Base-by-base conservation (phyloP, 2,329 filamentous ascomycete genomes). In the Raffaelea arxii region DNA sequence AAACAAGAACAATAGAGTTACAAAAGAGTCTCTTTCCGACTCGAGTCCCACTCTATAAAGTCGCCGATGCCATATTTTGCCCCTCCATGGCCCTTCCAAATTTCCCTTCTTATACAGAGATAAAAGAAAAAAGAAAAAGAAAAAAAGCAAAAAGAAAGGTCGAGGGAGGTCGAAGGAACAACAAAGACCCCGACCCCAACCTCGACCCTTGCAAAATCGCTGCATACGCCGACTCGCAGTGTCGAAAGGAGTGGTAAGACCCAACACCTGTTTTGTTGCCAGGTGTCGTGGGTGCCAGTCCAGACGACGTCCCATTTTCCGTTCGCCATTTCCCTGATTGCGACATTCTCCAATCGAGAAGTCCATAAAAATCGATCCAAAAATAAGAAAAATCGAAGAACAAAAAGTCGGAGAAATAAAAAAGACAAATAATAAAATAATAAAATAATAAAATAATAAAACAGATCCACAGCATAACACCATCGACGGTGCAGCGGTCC, bases 71-170 rank as follows among this genome's bases (percentile, higher is more conserved):
- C 16, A 36, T 36, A 36, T 36, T 36, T 36, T 9, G 27, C 10
- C 27, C 16, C 16, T 9, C 27, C 14, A n/a, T 18, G 16, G 32
- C 32, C 32, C 42, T 24, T 25, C 42, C 21, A 19, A 14, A 10
- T 19, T 16, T n/a, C n/a, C n/a, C 41, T 43, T n/a, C 41, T 27
- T 43, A 25, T 21, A 25, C 14, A 43, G 41, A 43, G 32, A 32
- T 32, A 19, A 16, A 30, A 21, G 25, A 4, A 19, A 41, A 42
- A 10, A 18, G 3, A 39, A 30, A 40, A 30, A 25, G 18, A n/a
- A 19, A 24, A 11, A 21, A 12, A 22, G 30, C 21, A 25, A 21
- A 19, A 14, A n/a, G n/a, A n/a, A n/a, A n/a, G n/a, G n/a, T n/a
- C n/a, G n/a, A n/a, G n/a, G n/a, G n/a, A n/a, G n/a, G n/a, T n/a